Conservation (phyloP, 805 yeast genomes). For the Cyberlindnera mississippiensis region DNA sequence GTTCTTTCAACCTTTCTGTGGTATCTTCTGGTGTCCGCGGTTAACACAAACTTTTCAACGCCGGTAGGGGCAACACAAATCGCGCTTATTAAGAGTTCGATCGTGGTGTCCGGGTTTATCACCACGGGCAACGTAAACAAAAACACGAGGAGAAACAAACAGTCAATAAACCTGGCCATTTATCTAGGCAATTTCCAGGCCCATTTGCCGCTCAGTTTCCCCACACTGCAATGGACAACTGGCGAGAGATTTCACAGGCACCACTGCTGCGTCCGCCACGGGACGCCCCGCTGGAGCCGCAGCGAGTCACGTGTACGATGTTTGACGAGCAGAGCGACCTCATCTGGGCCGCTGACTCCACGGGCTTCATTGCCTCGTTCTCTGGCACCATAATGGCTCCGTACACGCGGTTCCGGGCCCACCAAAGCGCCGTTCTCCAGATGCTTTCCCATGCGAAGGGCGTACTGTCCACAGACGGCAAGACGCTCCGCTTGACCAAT, state of each 20-base stretch:
- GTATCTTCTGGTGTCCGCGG: neutral
- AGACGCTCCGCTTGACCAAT: conserved; percentile 48
- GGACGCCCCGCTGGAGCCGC: conserved; percentile 14
- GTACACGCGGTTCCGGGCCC: conserved; percentile 57
- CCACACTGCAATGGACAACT: conserved; percentile 24
- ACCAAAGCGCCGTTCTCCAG: conserved; percentile 45
- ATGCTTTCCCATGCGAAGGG: conserved; percentile 54
- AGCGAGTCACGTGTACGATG: conserved; percentile 27
- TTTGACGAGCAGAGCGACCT: conserved; percentile 77
- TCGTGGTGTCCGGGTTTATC: conserved; percentile 3
- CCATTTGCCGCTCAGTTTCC: no score
- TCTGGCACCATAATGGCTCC: conserved; percentile 46
- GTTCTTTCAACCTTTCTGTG: no score
- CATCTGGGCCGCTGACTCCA: conserved; percentile 78
- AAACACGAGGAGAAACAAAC: neutral
- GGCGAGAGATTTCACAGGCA: conserved; percentile 24
- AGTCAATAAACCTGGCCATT: neutral
- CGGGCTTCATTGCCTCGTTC: conserved; percentile 39
- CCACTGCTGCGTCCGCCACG: conserved; percentile 25
- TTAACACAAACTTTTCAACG: conserved; percentile 7
- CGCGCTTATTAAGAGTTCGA: neutral
- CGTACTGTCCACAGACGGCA: conserved; percentile 51
- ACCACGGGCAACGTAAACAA: neutral
- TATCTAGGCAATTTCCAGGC: neutral
- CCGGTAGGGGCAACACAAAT: neutral